Base-by-base conservation (phyloP, 108 stramenopile genomes). In the Skeletonema potamos region DNA sequence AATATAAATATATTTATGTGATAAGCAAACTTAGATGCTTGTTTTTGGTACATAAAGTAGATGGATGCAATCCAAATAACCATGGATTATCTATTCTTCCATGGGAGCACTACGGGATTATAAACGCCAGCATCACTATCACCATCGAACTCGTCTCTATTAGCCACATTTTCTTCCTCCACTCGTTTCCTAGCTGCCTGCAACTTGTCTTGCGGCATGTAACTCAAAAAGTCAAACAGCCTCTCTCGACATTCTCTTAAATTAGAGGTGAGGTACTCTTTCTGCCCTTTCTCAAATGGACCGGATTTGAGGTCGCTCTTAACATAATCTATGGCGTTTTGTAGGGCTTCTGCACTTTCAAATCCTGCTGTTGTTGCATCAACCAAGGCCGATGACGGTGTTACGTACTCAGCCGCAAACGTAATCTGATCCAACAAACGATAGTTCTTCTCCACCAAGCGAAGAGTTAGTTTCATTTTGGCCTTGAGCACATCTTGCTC, bases 271-370 rank as follows among this genome's bases (percentile, higher is more conserved):
- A 90, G 62, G 56, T 83, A 85, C 10, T 74, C 68, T 28, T 72
- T 79, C 71, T 89, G 88, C 2, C 78, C 82, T n/a, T 54, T 41
- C 13, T 84, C 84, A 56, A 89, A 68, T 26, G 82, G 55, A 15
- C 64, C 73, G 3, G 46, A 56, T 32, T 39, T 59, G 43, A 77
- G 72, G 5, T 69, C 71, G 12, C 46, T 48, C n/a, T 70, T 54
- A 2, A 90, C 89, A 70, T 84, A 90, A 71, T 85, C 87, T 66
- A 90, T 87, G 20, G 89, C 89, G 58, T 72, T 76, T 62, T 90
- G 87, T 57, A 90, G 68, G 4, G 83, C 74, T 17, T 87, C 84
- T 12, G 75, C 89, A 0, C 87, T 87, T 29, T 82, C 74, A 62
- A 87, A 73, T 7, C 89, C 89, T 6, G 89, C 87, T 22, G 66